A percentile compares a stretch with the other conserved stretches of the same genome.
phyloP scores from a whole-genome alignment of 2,329 filamentous ascomycete species.

The Trichoderma lentiforme region DNA sequence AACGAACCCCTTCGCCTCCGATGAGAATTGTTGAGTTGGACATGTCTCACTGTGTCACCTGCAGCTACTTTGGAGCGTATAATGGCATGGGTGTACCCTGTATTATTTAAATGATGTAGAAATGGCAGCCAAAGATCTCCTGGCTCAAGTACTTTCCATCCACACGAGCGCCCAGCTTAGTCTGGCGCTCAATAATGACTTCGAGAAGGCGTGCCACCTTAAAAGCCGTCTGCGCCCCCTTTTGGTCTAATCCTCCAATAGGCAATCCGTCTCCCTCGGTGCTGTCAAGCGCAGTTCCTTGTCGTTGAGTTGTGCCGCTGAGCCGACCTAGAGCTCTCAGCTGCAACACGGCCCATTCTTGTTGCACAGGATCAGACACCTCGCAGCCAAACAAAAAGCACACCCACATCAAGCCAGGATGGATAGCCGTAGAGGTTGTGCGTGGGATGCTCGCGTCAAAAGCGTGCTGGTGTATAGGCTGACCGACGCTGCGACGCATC shows the following conservation, averaged over 20 bases:
- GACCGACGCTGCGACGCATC: not conserved
- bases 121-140: slow-evolving; percentile 4
- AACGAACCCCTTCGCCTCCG: not conserved
- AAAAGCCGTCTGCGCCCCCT: slow-evolving; percentile 9
- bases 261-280: not conserved
- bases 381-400: not conserved
- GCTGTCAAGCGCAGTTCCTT: not conserved
- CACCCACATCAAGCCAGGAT: slow-evolving; percentile 6
- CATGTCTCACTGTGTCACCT: not conserved
- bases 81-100: not conserved
- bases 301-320: not conserved
- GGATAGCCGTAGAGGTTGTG: not conserved
- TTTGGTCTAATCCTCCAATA: not conserved
- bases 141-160: slow-evolving; percentile 9
- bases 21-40: not conserved
- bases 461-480: not conserved
- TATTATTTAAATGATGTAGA: not conserved
- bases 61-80: not conserved
- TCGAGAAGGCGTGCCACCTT: slow-evolving; percentile 8
- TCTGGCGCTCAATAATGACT: slow-evolving; percentile 4
- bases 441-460: not conserved
- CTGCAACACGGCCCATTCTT: slow-evolving; percentile 4
- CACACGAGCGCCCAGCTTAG: not conserved
- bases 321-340: not conserved
- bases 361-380: not conserved